Conservation (phyloP, 2,329 filamentous ascomycete species). For the Aphanocladium album region DNA sequence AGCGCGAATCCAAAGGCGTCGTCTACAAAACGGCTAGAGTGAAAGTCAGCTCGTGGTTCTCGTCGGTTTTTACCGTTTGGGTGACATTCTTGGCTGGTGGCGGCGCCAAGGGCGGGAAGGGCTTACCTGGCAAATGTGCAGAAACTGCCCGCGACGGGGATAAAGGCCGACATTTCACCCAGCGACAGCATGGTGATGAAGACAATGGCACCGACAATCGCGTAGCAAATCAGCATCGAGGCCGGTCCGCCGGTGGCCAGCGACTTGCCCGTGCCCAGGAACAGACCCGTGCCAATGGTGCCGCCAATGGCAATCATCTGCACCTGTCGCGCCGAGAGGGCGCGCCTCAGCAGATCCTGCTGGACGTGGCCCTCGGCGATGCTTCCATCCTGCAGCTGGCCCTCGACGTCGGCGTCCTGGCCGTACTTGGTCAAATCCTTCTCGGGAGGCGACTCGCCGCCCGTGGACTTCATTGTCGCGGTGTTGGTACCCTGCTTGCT, state of each 20-base stretch:
- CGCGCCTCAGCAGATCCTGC: slow-evolving; percentile 46
- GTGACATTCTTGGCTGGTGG: not conserved
- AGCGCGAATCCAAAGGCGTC: slow-evolving; percentile 50
- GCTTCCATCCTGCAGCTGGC: not conserved
- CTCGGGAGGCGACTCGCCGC: slow-evolving; percentile 6
- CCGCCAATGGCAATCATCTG: slow-evolving; percentile 63
- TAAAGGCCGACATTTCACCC: slow-evolving; percentile 56
- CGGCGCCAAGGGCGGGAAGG: not conserved
- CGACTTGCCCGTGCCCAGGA: slow-evolving; percentile 57
- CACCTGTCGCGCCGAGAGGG: slow-evolving; percentile 56
- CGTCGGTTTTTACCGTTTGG: not conserved
- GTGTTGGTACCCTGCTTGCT: not conserved
- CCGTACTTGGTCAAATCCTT: not conserved
- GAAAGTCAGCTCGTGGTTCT: not conserved
- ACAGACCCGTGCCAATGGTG: slow-evolving; percentile 57
- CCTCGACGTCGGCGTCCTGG: slow-evolving; percentile 4
- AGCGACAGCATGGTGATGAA: slow-evolving; percentile 54
- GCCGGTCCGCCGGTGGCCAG: slow-evolving; percentile 56
- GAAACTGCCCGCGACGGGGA: slow-evolving; percentile 49
- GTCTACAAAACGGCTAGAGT: slow-evolving; percentile 42
- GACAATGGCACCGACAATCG: slow-evolving; percentile 52
- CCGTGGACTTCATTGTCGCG: not conserved
- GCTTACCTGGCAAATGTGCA: slow-evolving; percentile 41
- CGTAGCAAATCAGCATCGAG: slow-evolving; percentile 52
- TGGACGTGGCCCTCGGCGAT: slow-evolving; percentile 18